Base-by-base conservation (phyloP, 1,284 basidiomycete species). In the Sanguinoderma infundibulare region DNA sequence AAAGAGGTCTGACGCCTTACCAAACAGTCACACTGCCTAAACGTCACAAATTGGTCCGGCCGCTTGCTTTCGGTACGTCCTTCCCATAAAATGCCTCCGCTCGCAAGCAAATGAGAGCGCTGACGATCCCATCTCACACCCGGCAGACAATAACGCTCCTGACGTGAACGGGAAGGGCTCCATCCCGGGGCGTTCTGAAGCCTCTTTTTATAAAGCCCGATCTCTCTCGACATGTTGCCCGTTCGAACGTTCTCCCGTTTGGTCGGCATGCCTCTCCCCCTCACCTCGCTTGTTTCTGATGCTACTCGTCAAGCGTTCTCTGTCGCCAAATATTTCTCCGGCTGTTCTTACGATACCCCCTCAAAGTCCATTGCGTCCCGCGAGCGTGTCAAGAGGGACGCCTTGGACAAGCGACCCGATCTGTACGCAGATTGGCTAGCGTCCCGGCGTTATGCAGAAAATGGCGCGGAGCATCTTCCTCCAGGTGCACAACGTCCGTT, bases 401-500 rank as follows among this genome's bases (percentile, higher is more conserved):
- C 40, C 47, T 32, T 40, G 42, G 55, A 70, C 32, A 38, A 24
- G 22, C 57, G 47, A 35, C 52, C 55, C 44, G 61, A 59, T 22
- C 38, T 81, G 39, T 87, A 86, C 61, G 81, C 85, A 47, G 80
- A 81, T 30, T 92, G 90, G 90, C 72, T 87, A 15, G 80, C 85
- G 10, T 92, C 90, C 34, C 81, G 90, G 67, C 70, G 75, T 60
- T 67, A 83, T 24, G 77, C 78, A 78, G 53, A 78, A 57, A 44
- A 52, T 47, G 47, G 57, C 73, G 63, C 79, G 50, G 63, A 70
- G 40, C 67, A 78, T 73, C 82, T 90, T 63, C 79, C 86, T 52
- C 86, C 91, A 40, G 91, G 91, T 53, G 86, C 84, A 39, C 87
- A 85, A 63, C 84, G 91, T 40, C 79, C 81, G 30, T 67, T 92